phyloP scores from a whole-genome alignment of 441 rosid genomes.

The Viola pubescens region DNA sequence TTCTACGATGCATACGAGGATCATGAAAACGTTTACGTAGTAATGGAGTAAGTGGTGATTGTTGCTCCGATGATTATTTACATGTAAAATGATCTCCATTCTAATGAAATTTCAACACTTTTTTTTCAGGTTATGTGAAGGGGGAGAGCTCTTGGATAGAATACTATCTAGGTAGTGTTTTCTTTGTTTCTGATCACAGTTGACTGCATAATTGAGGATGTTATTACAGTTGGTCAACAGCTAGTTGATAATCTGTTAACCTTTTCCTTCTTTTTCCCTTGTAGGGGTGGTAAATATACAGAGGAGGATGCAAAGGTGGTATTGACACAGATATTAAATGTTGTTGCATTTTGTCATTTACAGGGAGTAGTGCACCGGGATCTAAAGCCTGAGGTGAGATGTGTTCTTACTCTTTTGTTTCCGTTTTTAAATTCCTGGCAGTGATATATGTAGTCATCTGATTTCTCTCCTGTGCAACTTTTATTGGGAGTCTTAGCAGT shows the following conservation, averaged over 20 bases:
- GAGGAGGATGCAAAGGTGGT: conserved; percentile 94
- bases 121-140: conserved; percentile 81
- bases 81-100: no score
- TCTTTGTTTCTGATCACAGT: background rate
- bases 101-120: no score
- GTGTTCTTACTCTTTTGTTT: background rate
- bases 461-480: conserved; percentile 2
- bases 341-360: conserved; percentile 90
- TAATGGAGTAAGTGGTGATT: conserved; percentile 80
- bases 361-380: conserved; percentile 98
- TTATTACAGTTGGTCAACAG: background rate
- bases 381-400: conserved; percentile 92
- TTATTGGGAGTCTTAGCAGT: background rate
- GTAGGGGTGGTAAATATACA: conserved; percentile 94
- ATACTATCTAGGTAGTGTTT: conserved; percentile 74
- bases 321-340: conserved; percentile 74
- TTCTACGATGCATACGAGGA: conserved; percentile 92
- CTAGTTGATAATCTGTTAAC: conserved; percentile 5
- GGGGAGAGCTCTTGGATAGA: conserved; percentile 97
- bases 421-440: background rate
- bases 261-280: conserved; percentile 14
- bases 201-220: background rate
- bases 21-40: conserved; percentile 77
- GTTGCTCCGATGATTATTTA: background rate
- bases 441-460: background rate